Evolutionary conservation across 1,284 basidiomycete species (phyloP), one percentile per base, ranked within the genome.

Genomic region (Entoloma clypeatum): DNA sequence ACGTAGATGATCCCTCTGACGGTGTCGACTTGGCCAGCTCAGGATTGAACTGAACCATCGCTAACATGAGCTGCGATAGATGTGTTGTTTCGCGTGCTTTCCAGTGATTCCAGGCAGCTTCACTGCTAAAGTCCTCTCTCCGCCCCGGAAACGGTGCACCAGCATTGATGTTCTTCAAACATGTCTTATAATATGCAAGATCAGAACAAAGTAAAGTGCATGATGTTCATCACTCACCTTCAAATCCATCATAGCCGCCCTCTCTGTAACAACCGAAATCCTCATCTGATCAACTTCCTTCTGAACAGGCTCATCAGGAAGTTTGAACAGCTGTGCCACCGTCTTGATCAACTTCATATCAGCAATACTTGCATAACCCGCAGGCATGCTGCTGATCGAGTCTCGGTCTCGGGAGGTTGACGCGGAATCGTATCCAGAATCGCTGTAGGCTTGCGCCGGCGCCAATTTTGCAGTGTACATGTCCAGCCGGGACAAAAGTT

Each of bases 151-250:
- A 92, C 0, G 86, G 68, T 14, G 77, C 72, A 28, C 90, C 86
- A 5, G 88, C 84, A 45, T 86, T 89, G 60, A 98, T 87, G 49
- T 93, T 91, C 66, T 92, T 94, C 41, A 97, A 71, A 58, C 90
- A 93, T 22, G 86, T 89, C 85, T 94, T 65, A 18, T 14, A 13
- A 3, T 13, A 39, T 11, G 16, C 21, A 35, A 28, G 23, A 25
- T 32, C 9, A 29, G 17, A 8, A 26, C 9, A 27, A 2, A 3
- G 22, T 13, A 19, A 26, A 36, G 9, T 19, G 7, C 31, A 24
- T 21, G 2, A 14, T 19, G n/a, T 30, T 13, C 27, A 37, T 26
- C 50, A 60, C 47, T 37, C 60, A 84, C 86, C 74, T 92, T 94
- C 35, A 94, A 69, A 59, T 94, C 92, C 36, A 75, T 75, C 47